Evolutionary conservation across 495 filamentous ascomycete genomes (phyloP), one percentile per base, ranked within the genome.

Genomic region (Darksidea phi): DNA sequence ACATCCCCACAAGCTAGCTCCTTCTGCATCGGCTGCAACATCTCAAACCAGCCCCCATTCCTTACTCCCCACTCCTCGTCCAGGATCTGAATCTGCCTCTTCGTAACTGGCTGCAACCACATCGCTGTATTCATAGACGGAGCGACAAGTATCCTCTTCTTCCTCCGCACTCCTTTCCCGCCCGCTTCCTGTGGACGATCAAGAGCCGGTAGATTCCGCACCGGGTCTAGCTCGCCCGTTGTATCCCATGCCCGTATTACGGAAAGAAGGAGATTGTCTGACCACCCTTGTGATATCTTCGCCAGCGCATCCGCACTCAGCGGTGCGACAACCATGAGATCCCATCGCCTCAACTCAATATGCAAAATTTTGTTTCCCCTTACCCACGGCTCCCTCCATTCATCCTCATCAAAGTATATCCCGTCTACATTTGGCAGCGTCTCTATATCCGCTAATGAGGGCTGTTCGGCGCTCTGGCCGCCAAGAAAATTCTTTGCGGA

Each of bases 161-260:
- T 54, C 43, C 56, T 56, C 18, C 11, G 21, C 18, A 42, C 49
- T 1, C 47, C 51, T 48, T 49, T 48, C 26, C 48, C 45, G 1
- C 51, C 57, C 38, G 47, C 48, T 45, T 60, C 47, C 6, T 49
- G 18, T 15, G 20, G 41, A 15, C 25, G 43, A 51, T 47, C 26
- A 2, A 64, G 32, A 10, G 56, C 46, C 41, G 32, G 54, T 11
- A 54, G 20, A 34, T 59, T 46, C 17, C 63, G 52, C n/a, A 66
- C 57, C 20, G 61, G 67, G 61, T 88, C 86, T 8, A 87, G 76
- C 48, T 74, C 67, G 25, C 83, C 84, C 17, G 84, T 84, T 0
- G 85, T 85, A 73, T 96, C 92, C 93, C 93, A 96, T 0, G 92
- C 92, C 23, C 92, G 76, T n/a, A 95, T 79, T 0, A 93, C 86